These are phyloP conservation scores for Aureobasidium namibiae DNA, from an alignment of 2,329 filamentous ascomycete genomes.

Conservation along the genomic window DNA sequence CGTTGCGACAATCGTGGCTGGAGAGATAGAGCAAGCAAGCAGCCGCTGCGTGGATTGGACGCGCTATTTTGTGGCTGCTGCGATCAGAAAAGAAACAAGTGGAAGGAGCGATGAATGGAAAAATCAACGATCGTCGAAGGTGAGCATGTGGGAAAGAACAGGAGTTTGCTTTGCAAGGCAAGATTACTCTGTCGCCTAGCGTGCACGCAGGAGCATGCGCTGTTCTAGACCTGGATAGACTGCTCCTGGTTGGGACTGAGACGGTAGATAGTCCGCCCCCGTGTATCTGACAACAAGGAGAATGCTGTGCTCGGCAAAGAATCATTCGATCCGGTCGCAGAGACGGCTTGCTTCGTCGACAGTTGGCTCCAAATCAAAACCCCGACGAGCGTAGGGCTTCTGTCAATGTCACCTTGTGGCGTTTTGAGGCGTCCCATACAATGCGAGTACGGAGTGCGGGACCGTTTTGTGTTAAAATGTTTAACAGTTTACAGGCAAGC, in stretches of 20 bases:
- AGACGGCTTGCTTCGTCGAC: background rate
- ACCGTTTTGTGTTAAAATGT: conserved; percentile 10
- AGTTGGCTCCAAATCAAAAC: background rate
- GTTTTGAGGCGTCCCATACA: conserved; percentile 8
- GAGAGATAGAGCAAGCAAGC: background rate
- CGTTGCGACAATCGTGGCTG: background rate
- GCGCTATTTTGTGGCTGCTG: conserved; percentile 3
- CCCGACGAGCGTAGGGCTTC: background rate
- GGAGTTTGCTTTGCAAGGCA: conserved; percentile 4
- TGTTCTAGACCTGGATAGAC: conserved; percentile 7
- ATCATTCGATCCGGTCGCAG: background rate
- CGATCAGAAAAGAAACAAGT: background rate
- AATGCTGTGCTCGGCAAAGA: background rate
- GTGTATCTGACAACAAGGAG: conserved; percentile 2
- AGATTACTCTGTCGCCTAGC: conserved; percentile 9
- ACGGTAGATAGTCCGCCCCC: conserved; percentile 1
- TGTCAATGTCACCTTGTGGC: background rate
- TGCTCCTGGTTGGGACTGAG: background rate
- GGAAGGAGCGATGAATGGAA: background rate
- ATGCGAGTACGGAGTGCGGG: background rate
- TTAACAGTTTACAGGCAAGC: background rate
- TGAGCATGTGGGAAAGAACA: conserved; percentile 7
- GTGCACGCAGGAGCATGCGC: conserved; percentile 8
- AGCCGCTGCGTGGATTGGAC: background rate
- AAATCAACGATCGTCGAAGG: background rate